Base-by-base conservation (phyloP, 768 basidiomycete genomes). In the Boletus fagicola region DNA sequence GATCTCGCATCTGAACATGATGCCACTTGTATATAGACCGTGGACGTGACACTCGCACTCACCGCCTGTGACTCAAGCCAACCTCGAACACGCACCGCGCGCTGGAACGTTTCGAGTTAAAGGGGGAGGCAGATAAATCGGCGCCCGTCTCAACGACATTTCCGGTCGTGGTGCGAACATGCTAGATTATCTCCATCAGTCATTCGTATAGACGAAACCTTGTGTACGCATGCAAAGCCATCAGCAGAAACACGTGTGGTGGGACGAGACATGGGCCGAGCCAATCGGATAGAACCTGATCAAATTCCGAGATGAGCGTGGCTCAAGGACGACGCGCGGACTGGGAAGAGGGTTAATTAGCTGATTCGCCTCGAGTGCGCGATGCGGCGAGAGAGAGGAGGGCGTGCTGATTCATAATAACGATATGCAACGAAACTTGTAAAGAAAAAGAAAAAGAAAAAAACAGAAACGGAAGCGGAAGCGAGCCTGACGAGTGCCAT, bases 331-430 rank as follows among this genome's bases (percentile, higher is more conserved):
- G 38, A 51, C 13, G 26, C n/a, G 39, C 18, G 20, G 5, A 24
- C 28, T 47, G n/a, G n/a, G 50, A 51, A 46, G 8, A 30, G 50
- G 51, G 51, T 51, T 28, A 10, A 12, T 24, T 26, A 26, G 50
- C 26, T 38, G 36, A 35, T 35, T 43, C 22, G 51, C 54, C 54
- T 35, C 55, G 55, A 38, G 51, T 36, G 39, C 7, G 18, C n/a
- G 52, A 18, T 54, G 54, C 48, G 52, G 53, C 50, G 39, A 26
- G 53, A 54, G 52, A 38, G 39, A 33, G 38, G 28, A 10, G 6
- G 11, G 51, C 40, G 56, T 58, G 55, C 5, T 36, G 43, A 24
- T 57, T 57, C 54, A 56, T 44, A 35, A 36, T 57, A 11, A 26
- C 24, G 54, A 53, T 26, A 51, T n/a, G 20, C 28, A 40, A 40